A percentile compares a stretch with the other conserved stretches of the same genome.
Evolutionary conservation across 169 alveolate species (phyloP).

Genomic region (Plasmodium vivax): DNA sequence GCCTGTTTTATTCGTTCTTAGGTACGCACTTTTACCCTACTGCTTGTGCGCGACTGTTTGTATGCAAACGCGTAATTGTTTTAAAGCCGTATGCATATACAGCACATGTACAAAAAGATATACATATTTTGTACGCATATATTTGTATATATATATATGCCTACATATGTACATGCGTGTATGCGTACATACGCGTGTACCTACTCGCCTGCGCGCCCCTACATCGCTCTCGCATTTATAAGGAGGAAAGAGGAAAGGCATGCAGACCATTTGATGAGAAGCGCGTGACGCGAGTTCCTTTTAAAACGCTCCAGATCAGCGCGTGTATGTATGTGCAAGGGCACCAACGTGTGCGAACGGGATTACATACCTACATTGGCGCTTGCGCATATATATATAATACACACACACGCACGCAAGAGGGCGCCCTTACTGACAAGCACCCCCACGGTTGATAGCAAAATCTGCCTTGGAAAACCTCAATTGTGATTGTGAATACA

Average conservation of each 20-base stretch:
- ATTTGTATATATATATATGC: too few species aligned
- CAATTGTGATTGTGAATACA: neutral
- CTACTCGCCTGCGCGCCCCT: neutral
- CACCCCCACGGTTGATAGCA: neutral
- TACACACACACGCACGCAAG: neutral
- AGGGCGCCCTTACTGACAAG: neutral
- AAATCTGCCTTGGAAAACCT: neutral
- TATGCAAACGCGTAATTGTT: constrained; percentile 1
- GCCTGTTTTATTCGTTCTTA: neutral
- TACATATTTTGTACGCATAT: neutral
- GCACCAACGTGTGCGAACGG: neutral
- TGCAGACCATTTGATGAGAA: neutral
- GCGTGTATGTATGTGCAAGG: neutral
- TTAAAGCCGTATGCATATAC: neutral
- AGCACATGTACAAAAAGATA: neutral
- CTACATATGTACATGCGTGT: too few species aligned
- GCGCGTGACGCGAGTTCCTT: neutral
- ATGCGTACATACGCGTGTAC: neutral
- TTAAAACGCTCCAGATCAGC: neutral
- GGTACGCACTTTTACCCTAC: neutral
- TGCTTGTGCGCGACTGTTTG: neutral
- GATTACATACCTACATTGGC: neutral
- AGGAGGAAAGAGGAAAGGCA: neutral
- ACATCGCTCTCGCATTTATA: neutral
- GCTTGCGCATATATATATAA: neutral